These are phyloP conservation scores for Mortierella claussenii DNA, from an alignment of 192 early-diverging fungal genomes.

Conservation along the genomic window DNA sequence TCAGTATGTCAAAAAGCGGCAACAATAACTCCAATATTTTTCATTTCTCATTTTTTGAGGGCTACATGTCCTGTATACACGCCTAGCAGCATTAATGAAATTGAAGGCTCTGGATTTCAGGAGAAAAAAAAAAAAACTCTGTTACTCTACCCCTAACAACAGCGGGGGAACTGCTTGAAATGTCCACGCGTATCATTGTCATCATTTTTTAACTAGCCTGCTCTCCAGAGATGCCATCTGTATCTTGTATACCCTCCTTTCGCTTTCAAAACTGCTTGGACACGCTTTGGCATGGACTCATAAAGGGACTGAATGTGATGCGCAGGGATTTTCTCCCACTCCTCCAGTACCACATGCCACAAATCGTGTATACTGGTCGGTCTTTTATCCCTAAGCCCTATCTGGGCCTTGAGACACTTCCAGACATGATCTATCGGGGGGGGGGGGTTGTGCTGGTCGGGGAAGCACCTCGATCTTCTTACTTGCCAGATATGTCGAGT, in stretches of 20 bases:
- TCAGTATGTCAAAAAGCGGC: too few relatives aligned
- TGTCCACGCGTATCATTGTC: too few relatives aligned
- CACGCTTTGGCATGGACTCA: neutral
- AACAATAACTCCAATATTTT: too few relatives aligned
- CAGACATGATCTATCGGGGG: constrained; percentile 1
- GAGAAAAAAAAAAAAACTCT: too few relatives aligned
- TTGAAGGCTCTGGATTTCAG: too few relatives aligned
- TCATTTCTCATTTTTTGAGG: too few relatives aligned
- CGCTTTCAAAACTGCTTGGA: neutral
- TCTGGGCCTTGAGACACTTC: neutral
- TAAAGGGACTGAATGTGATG: neutral
- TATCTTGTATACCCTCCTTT: constrained; percentile 1
- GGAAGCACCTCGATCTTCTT: neutral
- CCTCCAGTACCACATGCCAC: neutral
- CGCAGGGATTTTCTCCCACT: neutral
- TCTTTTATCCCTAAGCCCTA: neutral
- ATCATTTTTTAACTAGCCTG: too few relatives aligned
- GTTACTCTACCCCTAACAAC: too few relatives aligned
- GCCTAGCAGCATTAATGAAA: too few relatives aligned
- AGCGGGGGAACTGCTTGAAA: too few relatives aligned
- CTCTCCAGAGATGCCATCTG: too few relatives aligned
- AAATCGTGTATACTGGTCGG: constrained; percentile 1
- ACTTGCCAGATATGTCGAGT: neutral
- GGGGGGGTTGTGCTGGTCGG: neutral
- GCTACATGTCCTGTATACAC: too few relatives aligned